phyloP scores from a whole-genome alignment of 805 yeast genomes.

The Teunomyces barrocoloradensis region DNA sequence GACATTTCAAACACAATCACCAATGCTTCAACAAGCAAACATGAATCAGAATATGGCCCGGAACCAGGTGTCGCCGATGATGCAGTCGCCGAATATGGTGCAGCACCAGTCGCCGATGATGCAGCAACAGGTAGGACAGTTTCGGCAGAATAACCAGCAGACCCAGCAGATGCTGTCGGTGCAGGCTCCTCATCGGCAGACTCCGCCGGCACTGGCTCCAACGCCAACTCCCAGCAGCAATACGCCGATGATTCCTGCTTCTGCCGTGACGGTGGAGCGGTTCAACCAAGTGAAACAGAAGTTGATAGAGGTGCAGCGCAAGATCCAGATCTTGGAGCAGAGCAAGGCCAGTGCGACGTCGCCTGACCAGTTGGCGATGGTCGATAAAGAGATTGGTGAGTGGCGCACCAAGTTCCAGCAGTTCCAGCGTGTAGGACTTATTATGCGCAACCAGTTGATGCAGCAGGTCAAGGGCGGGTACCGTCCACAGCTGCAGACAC shows the following conservation, averaged over 20 bases:
- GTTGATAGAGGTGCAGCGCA: slow-evolving; percentile 48
- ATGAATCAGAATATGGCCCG: slow-evolving; percentile 8
- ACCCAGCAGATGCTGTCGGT: slow-evolving; percentile 1
- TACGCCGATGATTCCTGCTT: slow-evolving; percentile 14
- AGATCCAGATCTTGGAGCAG: slow-evolving; percentile 49
- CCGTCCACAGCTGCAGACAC: neutral
- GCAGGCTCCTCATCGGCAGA: slow-evolving; percentile 1
- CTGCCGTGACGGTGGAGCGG: slow-evolving; percentile 33
- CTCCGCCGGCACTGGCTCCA: slow-evolving; percentile 1
- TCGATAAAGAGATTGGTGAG: slow-evolving; percentile 50
- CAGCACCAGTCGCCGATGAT: slow-evolving; percentile 7
- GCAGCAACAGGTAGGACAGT: slow-evolving; percentile 8
- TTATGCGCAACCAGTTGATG: slow-evolving; percentile 42
- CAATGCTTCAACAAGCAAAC: slow-evolving; percentile 7
- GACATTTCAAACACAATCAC: slow-evolving; percentile 7
- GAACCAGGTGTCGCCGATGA: slow-evolving; percentile 10
- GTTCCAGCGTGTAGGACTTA: slow-evolving; percentile 50
- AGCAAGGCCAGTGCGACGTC: slow-evolving; percentile 44
- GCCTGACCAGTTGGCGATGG: slow-evolving; percentile 43
- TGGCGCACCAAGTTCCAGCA: slow-evolving; percentile 46
- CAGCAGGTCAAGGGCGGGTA: slow-evolving; percentile 18
- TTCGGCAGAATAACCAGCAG: slow-evolving; percentile 7
- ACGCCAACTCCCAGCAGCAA: slow-evolving; percentile 2
- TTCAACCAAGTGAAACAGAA: slow-evolving; percentile 45
- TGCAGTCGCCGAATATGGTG: slow-evolving; percentile 11